Evolutionary conservation across 257 asterid species (phyloP).

Genomic region (Vinca minor): DNA sequence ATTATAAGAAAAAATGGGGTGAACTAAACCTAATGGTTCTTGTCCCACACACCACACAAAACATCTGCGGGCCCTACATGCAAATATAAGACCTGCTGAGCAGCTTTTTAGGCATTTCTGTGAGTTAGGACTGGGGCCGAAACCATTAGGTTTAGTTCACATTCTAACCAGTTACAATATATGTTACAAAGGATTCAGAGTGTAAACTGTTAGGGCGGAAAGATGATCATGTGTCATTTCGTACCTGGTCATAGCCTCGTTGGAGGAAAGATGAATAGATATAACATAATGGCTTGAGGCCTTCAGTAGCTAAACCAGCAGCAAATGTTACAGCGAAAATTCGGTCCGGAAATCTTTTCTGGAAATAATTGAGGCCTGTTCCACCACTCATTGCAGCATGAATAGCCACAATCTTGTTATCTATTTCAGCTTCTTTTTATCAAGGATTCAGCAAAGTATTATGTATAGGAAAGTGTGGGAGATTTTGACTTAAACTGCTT

Average conservation of each 20-base stretch:
- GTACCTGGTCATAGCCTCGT: constrained; percentile 75
- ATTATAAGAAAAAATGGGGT: no score
- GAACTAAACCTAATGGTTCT: no score
- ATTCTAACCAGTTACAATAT: no score
- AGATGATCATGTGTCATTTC: background rate
- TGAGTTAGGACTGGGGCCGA: no score
- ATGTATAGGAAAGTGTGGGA: constrained; percentile 59
- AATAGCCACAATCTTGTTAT: constrained; percentile 49
- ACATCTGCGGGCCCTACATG: no score
- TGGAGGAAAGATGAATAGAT: constrained; percentile 69
- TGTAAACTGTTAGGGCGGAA: no score
- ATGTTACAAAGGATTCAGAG: no score
- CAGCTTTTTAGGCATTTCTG: no score
- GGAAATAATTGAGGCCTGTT: constrained; percentile 65
- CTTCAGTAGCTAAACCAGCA: constrained; percentile 76
- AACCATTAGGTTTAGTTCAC: no score
- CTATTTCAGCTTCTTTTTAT: constrained; percentile 68
- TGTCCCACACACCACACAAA: no score
- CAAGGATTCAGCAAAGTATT: constrained; percentile 66
- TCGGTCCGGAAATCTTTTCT: constrained; percentile 51
- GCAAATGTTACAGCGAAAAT: constrained; percentile 81
- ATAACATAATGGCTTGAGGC: constrained; percentile 78
- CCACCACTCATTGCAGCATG: constrained; percentile 96
- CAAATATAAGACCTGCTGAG: no score
- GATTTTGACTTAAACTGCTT: constrained; percentile 33